Conservation (phyloP, 2,329 filamentous ascomycete species). For the Monosporascus cannonballus region DNA sequence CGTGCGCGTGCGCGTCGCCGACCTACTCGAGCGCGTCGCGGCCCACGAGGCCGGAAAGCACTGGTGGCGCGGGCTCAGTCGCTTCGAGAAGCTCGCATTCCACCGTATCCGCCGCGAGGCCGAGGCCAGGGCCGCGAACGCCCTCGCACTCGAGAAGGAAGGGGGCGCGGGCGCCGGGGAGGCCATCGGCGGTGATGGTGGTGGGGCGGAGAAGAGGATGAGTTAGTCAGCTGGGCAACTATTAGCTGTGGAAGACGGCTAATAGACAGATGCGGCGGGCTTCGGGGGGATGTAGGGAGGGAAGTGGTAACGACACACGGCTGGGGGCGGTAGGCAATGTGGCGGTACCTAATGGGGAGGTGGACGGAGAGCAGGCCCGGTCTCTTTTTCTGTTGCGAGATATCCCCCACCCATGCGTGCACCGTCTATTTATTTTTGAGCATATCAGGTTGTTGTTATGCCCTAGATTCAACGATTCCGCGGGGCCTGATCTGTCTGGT, state of each 20-base stretch:
- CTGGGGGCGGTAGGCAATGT: too few species aligned
- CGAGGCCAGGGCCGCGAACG: constrained; percentile 48
- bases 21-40: constrained; percentile 73
- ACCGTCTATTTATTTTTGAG: too few species aligned
- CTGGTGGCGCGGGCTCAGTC: constrained; percentile 81
- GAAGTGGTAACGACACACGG: too few species aligned
- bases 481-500: neutral
- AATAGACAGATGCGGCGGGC: too few species aligned
- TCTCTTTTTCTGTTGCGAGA: neutral
- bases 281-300: too few species aligned
- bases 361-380: too few species aligned
- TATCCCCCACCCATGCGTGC: neutral
- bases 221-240: constrained; percentile 30
- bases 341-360: too few species aligned
- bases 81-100: constrained; percentile 84
- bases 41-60: constrained; percentile 87
- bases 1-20: constrained; percentile 71
- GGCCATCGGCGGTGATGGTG: neutral
- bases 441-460: neutral
- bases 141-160: constrained; percentile 39
- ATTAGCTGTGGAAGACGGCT: neutral
- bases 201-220: constrained; percentile 36
- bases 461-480: neutral
- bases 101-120: constrained; percentile 67
- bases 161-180: constrained; percentile 26